Conservation (phyloP, 495 filamentous ascomycete species). For the Polyplosphaeria fusca region DNA sequence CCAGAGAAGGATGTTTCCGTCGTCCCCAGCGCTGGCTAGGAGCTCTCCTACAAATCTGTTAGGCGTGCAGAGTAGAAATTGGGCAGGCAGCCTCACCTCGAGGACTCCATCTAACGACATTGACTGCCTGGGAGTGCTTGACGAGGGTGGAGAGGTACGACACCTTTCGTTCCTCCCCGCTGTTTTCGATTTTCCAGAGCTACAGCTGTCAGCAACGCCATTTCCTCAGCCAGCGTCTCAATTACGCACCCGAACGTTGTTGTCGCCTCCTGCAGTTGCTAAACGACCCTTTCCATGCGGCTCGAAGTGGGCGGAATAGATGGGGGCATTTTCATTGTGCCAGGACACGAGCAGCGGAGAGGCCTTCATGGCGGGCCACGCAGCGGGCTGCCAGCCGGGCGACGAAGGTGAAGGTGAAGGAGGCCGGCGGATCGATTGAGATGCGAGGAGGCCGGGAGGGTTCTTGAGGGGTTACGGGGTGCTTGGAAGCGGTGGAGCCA, state of each 20-base stretch:
- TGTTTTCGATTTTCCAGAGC: conserved; percentile 86
- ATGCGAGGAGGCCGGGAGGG: neutral
- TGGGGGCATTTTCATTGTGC: conserved; percentile 75
- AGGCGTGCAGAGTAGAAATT: conserved; percentile 21
- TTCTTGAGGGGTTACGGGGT: neutral
- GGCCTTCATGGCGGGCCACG: conserved; percentile 65
- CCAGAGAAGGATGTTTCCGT: conserved; percentile 95
- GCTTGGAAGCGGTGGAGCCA: conserved; percentile 1
- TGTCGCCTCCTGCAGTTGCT: conserved; percentile 93
- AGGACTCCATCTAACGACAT: conserved; percentile 94
- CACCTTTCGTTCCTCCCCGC: conserved; percentile 82
- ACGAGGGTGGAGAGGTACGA: conserved; percentile 85
- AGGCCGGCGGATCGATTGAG: neutral
- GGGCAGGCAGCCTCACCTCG: conserved; percentile 56
- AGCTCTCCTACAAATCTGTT: conserved; percentile 66
- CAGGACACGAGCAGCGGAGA: conserved; percentile 88
- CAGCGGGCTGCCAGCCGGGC: conserved; percentile 13
- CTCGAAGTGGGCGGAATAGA: conserved; percentile 66
- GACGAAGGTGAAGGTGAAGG: neutral
- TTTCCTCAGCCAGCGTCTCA: neutral
- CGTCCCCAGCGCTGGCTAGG: conserved; percentile 91
- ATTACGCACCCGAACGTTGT: conserved; percentile 82
- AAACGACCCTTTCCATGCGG: conserved; percentile 88
- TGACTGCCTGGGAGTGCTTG: conserved; percentile 96
- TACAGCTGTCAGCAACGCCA: conserved; percentile 45